phyloP scores from a whole-genome alignment of 176 grass and related monocot genomes.

The Eleusine coracana region DNA sequence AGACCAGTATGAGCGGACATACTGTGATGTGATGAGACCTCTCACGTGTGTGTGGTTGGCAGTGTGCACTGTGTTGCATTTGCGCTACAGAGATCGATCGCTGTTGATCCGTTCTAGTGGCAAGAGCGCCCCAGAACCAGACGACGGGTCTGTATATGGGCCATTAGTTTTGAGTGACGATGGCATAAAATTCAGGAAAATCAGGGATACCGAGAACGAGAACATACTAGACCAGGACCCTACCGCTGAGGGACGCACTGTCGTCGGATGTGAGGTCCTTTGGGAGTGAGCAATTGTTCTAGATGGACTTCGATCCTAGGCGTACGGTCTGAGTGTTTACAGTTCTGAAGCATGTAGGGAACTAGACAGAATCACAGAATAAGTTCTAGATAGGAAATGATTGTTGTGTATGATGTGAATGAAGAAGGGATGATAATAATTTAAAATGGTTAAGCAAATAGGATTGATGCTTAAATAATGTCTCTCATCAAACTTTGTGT shows the following conservation, averaged over 20 bases:
- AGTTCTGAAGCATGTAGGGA: background rate
- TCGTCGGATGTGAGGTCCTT: no score
- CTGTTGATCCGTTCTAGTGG: background rate
- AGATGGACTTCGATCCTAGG: background rate
- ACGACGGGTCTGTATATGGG: background rate
- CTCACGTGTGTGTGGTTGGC: background rate
- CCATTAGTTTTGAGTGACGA: background rate
- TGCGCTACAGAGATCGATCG: background rate
- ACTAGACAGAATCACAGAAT: no score
- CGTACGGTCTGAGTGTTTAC: background rate
- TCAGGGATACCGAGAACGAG: no score
- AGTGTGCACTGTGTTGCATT: background rate
- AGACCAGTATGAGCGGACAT: background rate
- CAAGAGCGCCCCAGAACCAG: background rate
- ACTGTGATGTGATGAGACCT: background rate
- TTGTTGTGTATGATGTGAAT: background rate
- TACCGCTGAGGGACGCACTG: no score
- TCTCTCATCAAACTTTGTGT: no score
- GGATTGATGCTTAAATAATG: no score
- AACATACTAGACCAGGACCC: no score
- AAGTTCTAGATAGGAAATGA: background rate
- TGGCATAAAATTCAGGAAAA: no score
- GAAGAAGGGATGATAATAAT: no score
- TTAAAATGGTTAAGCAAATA: no score
- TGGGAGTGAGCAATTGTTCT: no score